Conservation (phyloP, 2,329 filamentous ascomycete genomes). For the Fusarium globosum region DNA sequence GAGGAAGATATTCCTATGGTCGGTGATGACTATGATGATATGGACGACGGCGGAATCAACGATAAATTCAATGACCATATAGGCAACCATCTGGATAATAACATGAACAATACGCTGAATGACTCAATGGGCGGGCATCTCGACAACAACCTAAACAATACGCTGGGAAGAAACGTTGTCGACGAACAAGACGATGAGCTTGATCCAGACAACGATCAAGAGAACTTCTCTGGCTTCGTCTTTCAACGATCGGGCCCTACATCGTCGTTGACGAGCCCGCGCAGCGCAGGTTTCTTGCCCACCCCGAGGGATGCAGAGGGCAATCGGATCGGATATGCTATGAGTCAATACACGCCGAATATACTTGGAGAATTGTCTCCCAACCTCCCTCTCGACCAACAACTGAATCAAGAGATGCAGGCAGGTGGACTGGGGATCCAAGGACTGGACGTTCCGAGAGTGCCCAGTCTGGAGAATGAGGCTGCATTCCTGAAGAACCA, state of each 20-base stretch:
- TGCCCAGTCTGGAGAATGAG: conserved; percentile 34
- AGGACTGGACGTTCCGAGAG: conserved; percentile 43
- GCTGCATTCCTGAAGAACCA: conserved; percentile 38
- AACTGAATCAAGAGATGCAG: conserved; percentile 23
- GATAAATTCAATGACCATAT: conserved; percentile 36
- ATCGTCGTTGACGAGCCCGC: conserved; percentile 63
- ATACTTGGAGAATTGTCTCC: conserved; percentile 35
- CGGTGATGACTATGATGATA: conserved; percentile 48
- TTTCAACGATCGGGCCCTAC: conserved; percentile 66
- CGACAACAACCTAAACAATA: conserved; percentile 38
- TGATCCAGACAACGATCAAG: conserved; percentile 54
- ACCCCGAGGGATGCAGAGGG: conserved; percentile 68
- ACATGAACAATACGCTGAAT: conserved; percentile 37
- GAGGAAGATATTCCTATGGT: conserved; percentile 62
- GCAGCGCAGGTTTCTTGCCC: conserved; percentile 56
- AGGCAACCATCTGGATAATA: neutral
- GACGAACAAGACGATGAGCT: conserved; percentile 41
- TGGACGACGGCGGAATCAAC: conserved; percentile 42
- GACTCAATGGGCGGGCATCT: conserved; percentile 8
- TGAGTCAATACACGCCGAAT: conserved; percentile 59
- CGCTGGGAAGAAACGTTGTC: conserved; percentile 22
- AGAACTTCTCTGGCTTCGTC: conserved; percentile 70
- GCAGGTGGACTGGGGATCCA: conserved; percentile 59
- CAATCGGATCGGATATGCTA: conserved; percentile 67
- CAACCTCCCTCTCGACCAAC: conserved; percentile 17